A percentile compares a stretch with the other conserved stretches of the same genome.
These are phyloP conservation scores for Lactarius quietus DNA, from an alignment of 768 basidiomycete genomes.

Conservation along the genomic window DNA sequence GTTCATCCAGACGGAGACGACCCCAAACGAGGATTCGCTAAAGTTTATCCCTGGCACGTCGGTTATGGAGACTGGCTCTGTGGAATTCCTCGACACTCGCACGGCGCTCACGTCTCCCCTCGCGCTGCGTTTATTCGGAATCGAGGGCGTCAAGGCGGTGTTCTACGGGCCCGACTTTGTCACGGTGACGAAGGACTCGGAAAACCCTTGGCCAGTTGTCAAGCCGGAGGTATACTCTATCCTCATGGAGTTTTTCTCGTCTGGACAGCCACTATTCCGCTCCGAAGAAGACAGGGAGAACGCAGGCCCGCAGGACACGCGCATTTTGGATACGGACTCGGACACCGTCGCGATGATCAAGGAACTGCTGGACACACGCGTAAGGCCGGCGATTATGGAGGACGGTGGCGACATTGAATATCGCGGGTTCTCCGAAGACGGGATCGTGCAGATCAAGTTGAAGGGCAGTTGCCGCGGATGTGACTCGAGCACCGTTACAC, in stretches of 20 bases:
- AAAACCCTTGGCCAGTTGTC: slow-evolving; percentile 81
- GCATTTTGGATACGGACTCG: slow-evolving; percentile 89
- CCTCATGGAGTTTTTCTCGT: slow-evolving; percentile 96
- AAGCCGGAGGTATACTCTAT: slow-evolving; percentile 97
- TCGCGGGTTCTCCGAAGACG: slow-evolving; percentile 81
- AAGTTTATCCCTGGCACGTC: slow-evolving; percentile 94
- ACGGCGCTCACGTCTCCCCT: slow-evolving; percentile 87
- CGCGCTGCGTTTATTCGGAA: slow-evolving; percentile 91
- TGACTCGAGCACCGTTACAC: slow-evolving; percentile 87
- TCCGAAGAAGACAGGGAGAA: slow-evolving; percentile 74
- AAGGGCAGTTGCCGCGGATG: slow-evolving; percentile 98
- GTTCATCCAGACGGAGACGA: slow-evolving; percentile 98
- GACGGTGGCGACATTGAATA: slow-evolving; percentile 99
- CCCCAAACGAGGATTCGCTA: slow-evolving; percentile 95
- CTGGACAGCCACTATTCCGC: slow-evolving; percentile 83
- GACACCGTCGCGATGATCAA: slow-evolving; percentile 99
- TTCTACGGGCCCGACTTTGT: slow-evolving; percentile 99
- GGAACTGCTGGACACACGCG: slow-evolving; percentile 90
- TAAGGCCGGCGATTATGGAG: slow-evolving; percentile 97
- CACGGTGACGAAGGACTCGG: slow-evolving; percentile 87
- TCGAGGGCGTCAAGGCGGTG: slow-evolving; percentile 83
- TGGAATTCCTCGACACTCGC: slow-evolving; percentile 91
- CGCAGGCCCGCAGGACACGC: slow-evolving; percentile 90
- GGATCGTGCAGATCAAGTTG: slow-evolving; percentile 81
- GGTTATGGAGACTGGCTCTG: slow-evolving; percentile 86